These are phyloP conservation scores for Canna indica DNA, from an alignment of 176 grass and related monocot species.

Conservation along the genomic window DNA sequence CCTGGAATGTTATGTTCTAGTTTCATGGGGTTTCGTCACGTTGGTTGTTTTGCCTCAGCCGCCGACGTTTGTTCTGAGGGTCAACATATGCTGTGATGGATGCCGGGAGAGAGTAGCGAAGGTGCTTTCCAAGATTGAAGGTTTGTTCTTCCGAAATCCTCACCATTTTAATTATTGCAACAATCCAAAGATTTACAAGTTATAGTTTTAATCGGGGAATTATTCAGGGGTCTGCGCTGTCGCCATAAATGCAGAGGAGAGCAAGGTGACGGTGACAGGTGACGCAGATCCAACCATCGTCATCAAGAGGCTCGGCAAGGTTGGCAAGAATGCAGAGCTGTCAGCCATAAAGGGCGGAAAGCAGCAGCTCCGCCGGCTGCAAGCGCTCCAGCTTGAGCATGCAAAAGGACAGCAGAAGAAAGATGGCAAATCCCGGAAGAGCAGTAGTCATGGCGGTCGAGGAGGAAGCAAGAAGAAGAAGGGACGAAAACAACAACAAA, in stretches of 20 bases:
- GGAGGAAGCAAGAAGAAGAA: neutral
- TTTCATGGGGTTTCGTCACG: no score
- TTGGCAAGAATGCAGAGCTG: constrained; percentile 65
- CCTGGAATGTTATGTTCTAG: no score
- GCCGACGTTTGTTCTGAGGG: constrained; percentile 26
- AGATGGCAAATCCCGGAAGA: neutral
- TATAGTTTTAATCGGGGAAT: neutral
- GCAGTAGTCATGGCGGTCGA: neutral
- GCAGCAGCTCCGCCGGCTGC: constrained; percentile 29
- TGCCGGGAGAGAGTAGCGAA: constrained; percentile 47
- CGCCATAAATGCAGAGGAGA: constrained; percentile 48
- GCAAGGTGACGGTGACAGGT: constrained; percentile 62
- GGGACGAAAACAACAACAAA: neutral
- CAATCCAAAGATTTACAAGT: neutral
- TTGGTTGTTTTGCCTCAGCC: neutral
- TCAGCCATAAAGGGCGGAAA: constrained; percentile 38
- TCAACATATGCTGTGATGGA: constrained; percentile 39
- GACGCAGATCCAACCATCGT: constrained; percentile 60
- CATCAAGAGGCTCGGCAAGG: constrained; percentile 73
- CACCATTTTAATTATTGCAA: no score
- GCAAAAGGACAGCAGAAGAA: neutral
- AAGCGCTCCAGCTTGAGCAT: constrained; percentile 31
- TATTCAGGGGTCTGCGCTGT: constrained; percentile 59
- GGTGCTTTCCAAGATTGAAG: constrained; percentile 29
- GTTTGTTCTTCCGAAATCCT: neutral